Percentiles rank a stretch among this genome's conserved stretches.
phyloP scores from a whole-genome alignment of 1,139 yeast species.

The Geotrichum bryndzae region DNA sequence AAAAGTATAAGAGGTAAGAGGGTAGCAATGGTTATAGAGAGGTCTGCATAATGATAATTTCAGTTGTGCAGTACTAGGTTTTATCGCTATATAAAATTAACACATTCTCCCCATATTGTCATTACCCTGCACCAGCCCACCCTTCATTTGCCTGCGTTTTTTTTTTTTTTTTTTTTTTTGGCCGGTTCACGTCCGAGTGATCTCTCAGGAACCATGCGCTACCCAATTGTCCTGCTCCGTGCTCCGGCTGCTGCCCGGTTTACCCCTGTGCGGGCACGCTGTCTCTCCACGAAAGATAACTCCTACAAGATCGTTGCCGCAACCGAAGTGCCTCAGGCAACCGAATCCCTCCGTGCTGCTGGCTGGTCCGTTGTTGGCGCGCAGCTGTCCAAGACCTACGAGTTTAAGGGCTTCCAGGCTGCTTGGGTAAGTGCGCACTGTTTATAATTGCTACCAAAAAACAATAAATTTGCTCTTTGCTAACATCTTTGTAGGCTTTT shows the following conservation, averaged over 20 bases:
- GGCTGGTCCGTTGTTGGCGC: constrained; percentile 3
- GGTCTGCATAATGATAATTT: neutral
- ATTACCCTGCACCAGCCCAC: neutral
- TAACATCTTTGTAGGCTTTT: constrained; percentile 38
- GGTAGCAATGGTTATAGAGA: neutral
- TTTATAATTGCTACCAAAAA: neutral
- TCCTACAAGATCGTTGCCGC: neutral
- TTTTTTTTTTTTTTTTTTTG: neutral
- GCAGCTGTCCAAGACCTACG: constrained; percentile 10
- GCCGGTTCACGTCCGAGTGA: neutral
- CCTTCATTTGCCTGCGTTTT: neutral
- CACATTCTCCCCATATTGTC: neutral
- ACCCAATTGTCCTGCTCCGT: neutral
- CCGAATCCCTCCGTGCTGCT: neutral
- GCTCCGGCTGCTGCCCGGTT: neutral
- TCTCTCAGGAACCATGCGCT: neutral
- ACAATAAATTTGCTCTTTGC: neutral
- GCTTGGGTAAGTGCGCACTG: constrained; percentile 24
- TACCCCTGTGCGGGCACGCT: neutral
- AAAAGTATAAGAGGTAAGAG: neutral
- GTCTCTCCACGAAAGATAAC: neutral
- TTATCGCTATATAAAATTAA: neutral
- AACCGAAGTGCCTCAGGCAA: neutral
- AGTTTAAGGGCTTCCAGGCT: constrained; percentile 22
- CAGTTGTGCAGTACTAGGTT: no score